Evolutionary conservation across 495 filamentous ascomycete species (phyloP).

Genomic region (Podospora fimiseda): DNA sequence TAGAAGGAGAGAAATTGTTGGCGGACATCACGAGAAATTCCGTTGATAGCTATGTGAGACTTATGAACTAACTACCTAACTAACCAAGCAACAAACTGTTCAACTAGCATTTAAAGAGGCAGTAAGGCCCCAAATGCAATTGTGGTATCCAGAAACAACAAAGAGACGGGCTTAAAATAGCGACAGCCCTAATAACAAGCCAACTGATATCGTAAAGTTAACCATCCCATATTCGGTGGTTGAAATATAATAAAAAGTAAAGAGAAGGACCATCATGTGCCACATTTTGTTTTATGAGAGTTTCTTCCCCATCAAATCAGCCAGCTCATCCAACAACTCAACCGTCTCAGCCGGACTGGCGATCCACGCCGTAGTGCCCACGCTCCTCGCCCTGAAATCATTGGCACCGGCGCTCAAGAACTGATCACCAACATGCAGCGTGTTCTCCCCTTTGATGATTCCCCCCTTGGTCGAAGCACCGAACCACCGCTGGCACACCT

Average conservation of each 20-base stretch:
- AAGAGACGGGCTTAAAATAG: too few species aligned
- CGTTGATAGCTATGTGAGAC: too few species aligned
- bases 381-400: slow-evolving; percentile 79
- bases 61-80: too few species aligned
- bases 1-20: too few species aligned
- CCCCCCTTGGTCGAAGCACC: slow-evolving; percentile 36
- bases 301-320: slow-evolving; percentile 48
- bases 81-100: too few species aligned
- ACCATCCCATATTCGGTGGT: too few species aligned
- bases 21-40: too few species aligned
- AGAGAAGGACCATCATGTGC: background rate
- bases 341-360: slow-evolving; percentile 88
- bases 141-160: too few species aligned
- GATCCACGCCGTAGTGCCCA: slow-evolving; percentile 77
- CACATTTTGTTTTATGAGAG: slow-evolving; percentile 15
- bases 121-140: too few species aligned
- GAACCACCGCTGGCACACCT: slow-evolving; percentile 89
- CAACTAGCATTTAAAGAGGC: too few species aligned
- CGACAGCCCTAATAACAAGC: too few species aligned
- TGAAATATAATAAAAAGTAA: background rate
- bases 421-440: slow-evolving; percentile 89
- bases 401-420: slow-evolving; percentile 94
- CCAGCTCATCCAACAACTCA: slow-evolving; percentile 75
- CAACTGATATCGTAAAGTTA: too few species aligned
- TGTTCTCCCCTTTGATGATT: slow-evolving; percentile 45